Evolutionary conservation across 2,329 filamentous ascomycete species (phyloP), one percentile per base, ranked within the genome.

Genomic region (Calonectria pseudoturangicola): DNA sequence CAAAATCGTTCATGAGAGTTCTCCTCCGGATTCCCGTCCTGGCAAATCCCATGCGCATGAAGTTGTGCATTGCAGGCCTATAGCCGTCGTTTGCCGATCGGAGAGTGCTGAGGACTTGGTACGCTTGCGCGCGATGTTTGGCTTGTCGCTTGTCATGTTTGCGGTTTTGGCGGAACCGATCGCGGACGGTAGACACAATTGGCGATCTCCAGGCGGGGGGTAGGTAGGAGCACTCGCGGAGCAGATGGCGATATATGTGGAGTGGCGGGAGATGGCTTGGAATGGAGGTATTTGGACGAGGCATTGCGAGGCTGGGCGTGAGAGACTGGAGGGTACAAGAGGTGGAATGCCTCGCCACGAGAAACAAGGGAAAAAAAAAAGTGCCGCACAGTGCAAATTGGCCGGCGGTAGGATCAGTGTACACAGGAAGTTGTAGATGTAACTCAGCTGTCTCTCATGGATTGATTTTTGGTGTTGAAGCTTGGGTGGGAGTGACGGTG

Each of bases 161-260:
- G 4, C 75, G 80, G 73, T 87, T 82, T 3, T 81, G 81, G n/a
- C 85, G 85, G 77, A 91, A 92, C 41, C 86, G 85, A 9, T 76
- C 72, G 64, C 83, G 82, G 56, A 92, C 87, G 41, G 84, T 84
- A 8, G 82, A 76, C 56, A 83, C 79, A 66, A 89, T 82, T 67
- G 84, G 87, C 2, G 83, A 80, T 47, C 86, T 87, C 71, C 88
- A 89, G 47, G 87, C 81, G 2, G 85, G 85, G 1, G 90, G 90
- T 2, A 93, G 87, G 79, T 93, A 93, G 33, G 89, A 88, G 47
- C 87, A 84, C 83, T 92, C 90, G 72, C 91, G 90, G 43, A 93
- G 88, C 27, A 93, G 83, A 71, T 90, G 87, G 69, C 91, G 88
- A 81, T 91, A 93, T 58, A 91, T 81, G 76, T 82, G 79, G n/a